Conservation (phyloP, 805 yeast species). For the Millerozyma miso region DNA sequence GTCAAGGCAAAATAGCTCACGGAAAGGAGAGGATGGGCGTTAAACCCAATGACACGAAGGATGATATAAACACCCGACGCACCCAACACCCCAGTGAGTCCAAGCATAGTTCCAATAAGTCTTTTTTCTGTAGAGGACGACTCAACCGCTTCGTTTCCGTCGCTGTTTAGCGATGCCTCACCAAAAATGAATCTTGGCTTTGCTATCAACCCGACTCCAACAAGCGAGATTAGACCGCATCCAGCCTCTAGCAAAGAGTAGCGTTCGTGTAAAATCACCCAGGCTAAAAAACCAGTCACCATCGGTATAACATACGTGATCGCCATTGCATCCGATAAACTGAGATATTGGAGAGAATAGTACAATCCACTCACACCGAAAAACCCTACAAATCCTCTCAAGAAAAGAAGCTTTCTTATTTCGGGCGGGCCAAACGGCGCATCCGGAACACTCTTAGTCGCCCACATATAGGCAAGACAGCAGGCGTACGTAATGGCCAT, state of each 20-base stretch:
- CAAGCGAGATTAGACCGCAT: conserved; percentile 63
- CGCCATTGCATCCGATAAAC: conserved; percentile 77
- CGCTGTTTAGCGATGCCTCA: conserved; percentile 24
- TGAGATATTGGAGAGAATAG: conserved; percentile 65
- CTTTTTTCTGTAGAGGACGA: conserved; percentile 51
- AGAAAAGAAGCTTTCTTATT: conserved; percentile 47
- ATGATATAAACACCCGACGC: conserved; percentile 67
- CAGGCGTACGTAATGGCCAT: conserved; percentile 68
- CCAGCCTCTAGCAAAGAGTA: conserved; percentile 63
- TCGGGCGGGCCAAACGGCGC: conserved; percentile 69
- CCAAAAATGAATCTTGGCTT: conserved; percentile 75
- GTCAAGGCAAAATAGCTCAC: conserved; percentile 72
- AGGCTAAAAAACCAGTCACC: conserved; percentile 71
- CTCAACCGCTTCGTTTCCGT: conserved; percentile 40
- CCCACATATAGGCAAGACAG: conserved; percentile 53
- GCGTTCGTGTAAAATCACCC: conserved; percentile 59
- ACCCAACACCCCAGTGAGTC: conserved; percentile 64
- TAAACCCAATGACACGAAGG: conserved; percentile 68
- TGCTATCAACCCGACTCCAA: conserved; percentile 78
- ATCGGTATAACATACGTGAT: conserved; percentile 77
- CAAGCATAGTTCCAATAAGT: conserved; percentile 58
- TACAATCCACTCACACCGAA: conserved; percentile 79
- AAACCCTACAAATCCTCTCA: conserved; percentile 72
- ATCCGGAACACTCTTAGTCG: conserved; percentile 46
- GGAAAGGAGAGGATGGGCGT: conserved; percentile 75